Conservation (phyloP, 2,329 filamentous ascomycete species). For the Furcasterigmium furcatum region DNA sequence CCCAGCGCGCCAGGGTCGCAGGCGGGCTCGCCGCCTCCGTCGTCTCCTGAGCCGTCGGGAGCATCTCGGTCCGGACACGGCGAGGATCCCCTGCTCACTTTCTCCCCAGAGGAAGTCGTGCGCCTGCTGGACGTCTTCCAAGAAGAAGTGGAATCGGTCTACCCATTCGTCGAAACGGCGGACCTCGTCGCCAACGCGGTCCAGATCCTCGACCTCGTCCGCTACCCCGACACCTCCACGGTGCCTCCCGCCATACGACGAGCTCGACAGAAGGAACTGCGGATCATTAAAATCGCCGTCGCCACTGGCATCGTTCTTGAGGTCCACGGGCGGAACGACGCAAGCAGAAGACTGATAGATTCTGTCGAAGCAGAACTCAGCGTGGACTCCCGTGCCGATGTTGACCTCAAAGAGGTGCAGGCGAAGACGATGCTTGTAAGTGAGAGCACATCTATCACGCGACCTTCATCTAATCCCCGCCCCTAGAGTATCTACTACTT, state of each 20-base stretch:
- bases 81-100: conserved; percentile 4
- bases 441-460: no score
- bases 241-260: not conserved
- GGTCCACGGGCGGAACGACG: conserved; percentile 23
- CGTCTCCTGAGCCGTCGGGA: not conserved
- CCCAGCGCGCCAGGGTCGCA: conserved; percentile 19
- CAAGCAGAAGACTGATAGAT: conserved; percentile 21
- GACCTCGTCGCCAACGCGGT: conserved; percentile 19
- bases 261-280: conserved; percentile 19
- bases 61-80: conserved; percentile 10
- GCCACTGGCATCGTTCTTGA: conserved; percentile 28
- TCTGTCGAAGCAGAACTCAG: conserved; percentile 19
- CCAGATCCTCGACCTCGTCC: conserved; percentile 20
- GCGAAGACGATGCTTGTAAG: conserved; percentile 24
- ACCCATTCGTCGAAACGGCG: conserved; percentile 26
- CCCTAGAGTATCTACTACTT: conserved; percentile 37
- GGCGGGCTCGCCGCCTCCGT: conserved; percentile 3
- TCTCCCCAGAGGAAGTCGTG: conserved; percentile 18
- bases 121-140: conserved; percentile 30
- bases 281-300: conserved; percentile 28
- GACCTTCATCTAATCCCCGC: no score
- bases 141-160: conserved; percentile 34
- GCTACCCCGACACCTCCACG: conserved; percentile 4
- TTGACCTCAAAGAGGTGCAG: conserved; percentile 28
- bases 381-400: conserved; percentile 23